Evolutionary conservation across 208 protist genomes (phyloP).

Genomic region (Crithidia brevicula): DNA sequence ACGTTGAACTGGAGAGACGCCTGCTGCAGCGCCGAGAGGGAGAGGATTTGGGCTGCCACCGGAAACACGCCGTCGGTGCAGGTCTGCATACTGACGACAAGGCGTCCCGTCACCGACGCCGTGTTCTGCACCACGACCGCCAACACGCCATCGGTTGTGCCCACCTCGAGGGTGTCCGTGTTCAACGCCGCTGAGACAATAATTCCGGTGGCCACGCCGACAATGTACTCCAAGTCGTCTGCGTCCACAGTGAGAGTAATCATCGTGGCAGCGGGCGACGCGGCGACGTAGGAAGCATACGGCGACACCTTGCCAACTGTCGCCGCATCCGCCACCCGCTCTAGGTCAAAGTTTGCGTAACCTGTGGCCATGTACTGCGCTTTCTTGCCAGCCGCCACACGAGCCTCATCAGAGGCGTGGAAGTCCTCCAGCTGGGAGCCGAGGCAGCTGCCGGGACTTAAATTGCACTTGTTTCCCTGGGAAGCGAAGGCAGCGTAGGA

Average conservation of each 20-base stretch:
- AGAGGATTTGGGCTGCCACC: constrained; percentile 54
- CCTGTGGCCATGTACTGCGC: constrained; percentile 68
- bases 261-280: constrained; percentile 53
- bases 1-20: constrained; percentile 48
- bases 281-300: constrained; percentile 60
- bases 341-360: constrained; percentile 54
- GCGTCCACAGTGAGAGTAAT: constrained; percentile 74
- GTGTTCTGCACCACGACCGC: constrained; percentile 65
- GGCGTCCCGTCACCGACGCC: constrained; percentile 56
- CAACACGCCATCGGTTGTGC: constrained; percentile 61
- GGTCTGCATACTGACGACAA: constrained; percentile 44
- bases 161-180: constrained; percentile 31
- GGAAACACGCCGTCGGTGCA: constrained; percentile 65
- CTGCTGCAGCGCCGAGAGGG: constrained; percentile 36
- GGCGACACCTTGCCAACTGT: constrained; percentile 28
- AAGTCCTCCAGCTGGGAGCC: constrained; percentile 83
- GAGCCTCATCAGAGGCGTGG: constrained; percentile 49
- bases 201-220: constrained; percentile 59
- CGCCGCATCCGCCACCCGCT: constrained; percentile 9
- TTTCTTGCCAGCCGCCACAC: constrained; percentile 41
- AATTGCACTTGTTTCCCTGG: constrained; percentile 72
- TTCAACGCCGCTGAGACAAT: constrained; percentile 58
- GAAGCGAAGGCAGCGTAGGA: constrained; percentile 86
- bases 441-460: constrained; percentile 73
- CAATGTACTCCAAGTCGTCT: constrained; percentile 77